Base-by-base conservation (phyloP, 1,139 yeast genomes). In the Scheffersomyces stambukii region DNA sequence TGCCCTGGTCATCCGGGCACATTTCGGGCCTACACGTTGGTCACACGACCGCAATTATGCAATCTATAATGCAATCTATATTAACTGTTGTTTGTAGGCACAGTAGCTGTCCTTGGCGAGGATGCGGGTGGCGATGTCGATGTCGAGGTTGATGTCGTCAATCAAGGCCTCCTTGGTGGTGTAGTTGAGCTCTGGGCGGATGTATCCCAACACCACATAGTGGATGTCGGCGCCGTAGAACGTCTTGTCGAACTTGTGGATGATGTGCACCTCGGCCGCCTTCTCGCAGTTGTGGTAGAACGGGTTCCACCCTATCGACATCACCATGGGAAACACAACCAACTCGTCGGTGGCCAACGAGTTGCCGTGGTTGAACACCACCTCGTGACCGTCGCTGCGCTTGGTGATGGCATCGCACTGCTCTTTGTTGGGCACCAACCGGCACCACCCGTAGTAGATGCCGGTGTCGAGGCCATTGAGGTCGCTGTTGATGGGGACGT, bases 231-330 rank as follows among this genome's bases (percentile, higher is more conserved):
- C 93, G 2, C 98, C 98, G 47, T 93, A 93, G 52, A 93, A 93
- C 36, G 73, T 69, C 5, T 61, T 49, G 2, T 52, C 42, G 48
- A 89, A 91, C 33, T 78, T 60, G 56, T 86, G 93, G 31, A 93
- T 71, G 9, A 93, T 74, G 54, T 93, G 96, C 24, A 91, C 68
- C 47, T 93, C 99, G 6, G 84, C 91, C 0, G 95, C 80, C 54
- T 81, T 81, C 38, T 72, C 70, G 38, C 75, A 70, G 56, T 91
- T 89, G 18, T 80, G 72, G 57, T 80, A 93, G 54, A 81, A 91
- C 11, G 98, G 98, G 50, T 91, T 93, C 85, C 88, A 86, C 1
- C 99, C 99, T 16, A 93, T 73, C 12, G 95, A 85, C 85, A 89
- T 81, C 13, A 89, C 97, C 81, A 88, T 86, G 1, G 96, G 96